phyloP scores from a whole-genome alignment of 1,139 yeast genomes.

The Suhomyces guaymorum region DNA sequence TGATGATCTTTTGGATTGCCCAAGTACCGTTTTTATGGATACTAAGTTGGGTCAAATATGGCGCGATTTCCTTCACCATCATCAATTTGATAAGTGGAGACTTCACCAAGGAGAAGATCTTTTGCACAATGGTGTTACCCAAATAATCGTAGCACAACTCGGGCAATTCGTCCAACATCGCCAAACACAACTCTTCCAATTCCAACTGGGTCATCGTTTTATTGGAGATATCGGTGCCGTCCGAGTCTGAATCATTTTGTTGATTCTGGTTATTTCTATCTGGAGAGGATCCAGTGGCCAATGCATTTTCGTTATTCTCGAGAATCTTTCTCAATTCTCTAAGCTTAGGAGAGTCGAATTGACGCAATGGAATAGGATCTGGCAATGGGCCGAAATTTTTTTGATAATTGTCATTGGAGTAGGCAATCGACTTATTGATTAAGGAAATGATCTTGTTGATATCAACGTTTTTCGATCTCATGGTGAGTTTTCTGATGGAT shows the following conservation, averaged over 20 bases:
- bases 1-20: slow-evolving; percentile 97
- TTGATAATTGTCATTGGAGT: slow-evolving; percentile 38
- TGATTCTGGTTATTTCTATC: not conserved
- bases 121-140: slow-evolving; percentile 95
- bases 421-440: slow-evolving; percentile 32
- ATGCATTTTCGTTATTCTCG: slow-evolving; percentile 42
- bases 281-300: slow-evolving; percentile 10
- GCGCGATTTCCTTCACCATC: slow-evolving; percentile 78
- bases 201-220: slow-evolving; percentile 46
- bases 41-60: slow-evolving; percentile 86
- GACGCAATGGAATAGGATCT: slow-evolving; percentile 60
- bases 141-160: slow-evolving; percentile 89
- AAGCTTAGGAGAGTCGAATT: slow-evolving; percentile 85
- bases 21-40: slow-evolving; percentile 98
- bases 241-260: slow-evolving; percentile 14
- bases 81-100: slow-evolving; percentile 73
- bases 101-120: slow-evolving; percentile 68
- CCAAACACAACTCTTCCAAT: slow-evolving; percentile 78
- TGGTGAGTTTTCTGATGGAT: slow-evolving; percentile 21
- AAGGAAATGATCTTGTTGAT: slow-evolving; percentile 34
- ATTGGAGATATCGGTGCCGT: slow-evolving; percentile 6
- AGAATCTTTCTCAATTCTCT: slow-evolving; percentile 57
- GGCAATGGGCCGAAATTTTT: slow-evolving; percentile 70
- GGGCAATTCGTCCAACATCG: slow-evolving; percentile 87
- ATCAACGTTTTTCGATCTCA: slow-evolving; percentile 24